Evolutionary conservation across 441 rosid species (phyloP).

Genomic region (Populus hybrid): DNA sequence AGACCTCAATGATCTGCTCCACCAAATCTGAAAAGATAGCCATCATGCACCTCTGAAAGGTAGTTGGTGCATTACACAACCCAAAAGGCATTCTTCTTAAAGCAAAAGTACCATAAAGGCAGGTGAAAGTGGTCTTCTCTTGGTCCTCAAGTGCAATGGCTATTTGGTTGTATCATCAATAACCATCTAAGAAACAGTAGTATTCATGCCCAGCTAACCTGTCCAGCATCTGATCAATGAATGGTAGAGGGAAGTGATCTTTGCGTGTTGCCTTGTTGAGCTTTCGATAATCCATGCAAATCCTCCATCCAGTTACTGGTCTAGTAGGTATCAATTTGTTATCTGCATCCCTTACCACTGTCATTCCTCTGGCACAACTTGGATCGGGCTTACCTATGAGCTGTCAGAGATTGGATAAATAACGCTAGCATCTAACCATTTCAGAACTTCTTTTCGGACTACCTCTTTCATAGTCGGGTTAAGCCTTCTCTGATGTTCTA

Average conservation of each 20-base stretch:
- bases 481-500: neutral
- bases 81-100: neutral
- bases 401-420: neutral
- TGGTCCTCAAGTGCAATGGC: neutral
- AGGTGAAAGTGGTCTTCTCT: neutral
- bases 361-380: neutral
- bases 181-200: neutral
- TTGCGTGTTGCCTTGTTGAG: neutral
- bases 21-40: neutral
- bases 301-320: neutral
- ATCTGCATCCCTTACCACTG: neutral
- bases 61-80: neutral
- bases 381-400: neutral
- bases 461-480: neutral
- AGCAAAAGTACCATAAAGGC: too few relatives aligned
- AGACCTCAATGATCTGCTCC: neutral
- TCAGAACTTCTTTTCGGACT: neutral
- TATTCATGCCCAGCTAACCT: neutral
- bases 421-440: neutral
- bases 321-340: neutral
- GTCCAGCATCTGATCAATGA: neutral
- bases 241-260: neutral
- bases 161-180: neutral
- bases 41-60: neutral
- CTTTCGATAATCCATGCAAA: neutral